Evolutionary conservation across 2,329 filamentous ascomycete genomes (phyloP).

Genomic region (Aphanoascus verrucosus): DNA sequence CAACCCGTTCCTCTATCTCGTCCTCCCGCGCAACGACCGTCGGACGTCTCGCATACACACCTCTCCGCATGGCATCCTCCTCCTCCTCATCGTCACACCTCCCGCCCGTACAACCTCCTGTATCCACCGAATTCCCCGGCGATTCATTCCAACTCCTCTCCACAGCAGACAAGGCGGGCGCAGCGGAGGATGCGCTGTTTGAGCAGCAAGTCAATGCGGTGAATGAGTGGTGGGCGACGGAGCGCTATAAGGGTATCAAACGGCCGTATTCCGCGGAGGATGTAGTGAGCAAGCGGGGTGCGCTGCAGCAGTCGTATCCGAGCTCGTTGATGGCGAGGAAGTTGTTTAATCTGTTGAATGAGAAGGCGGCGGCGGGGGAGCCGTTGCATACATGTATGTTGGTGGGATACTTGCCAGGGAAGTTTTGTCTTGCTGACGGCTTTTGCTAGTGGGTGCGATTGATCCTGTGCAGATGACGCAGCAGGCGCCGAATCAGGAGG

Average conservation of each 20-base stretch:
- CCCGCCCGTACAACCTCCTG: conserved; percentile 47
- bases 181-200: conserved; percentile 74
- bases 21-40: conserved; percentile 21
- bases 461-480: conserved; percentile 99
- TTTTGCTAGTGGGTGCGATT: conserved; percentile 81
- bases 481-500: conserved; percentile 89
- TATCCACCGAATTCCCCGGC: conserved; percentile 52
- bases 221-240: conserved; percentile 78
- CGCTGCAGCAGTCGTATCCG: conserved; percentile 75
- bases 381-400: conserved; percentile 82
- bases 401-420: not conserved
- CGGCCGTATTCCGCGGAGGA: conserved; percentile 82
- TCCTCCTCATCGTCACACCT: conserved; percentile 29
- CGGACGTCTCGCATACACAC: conserved; percentile 30
- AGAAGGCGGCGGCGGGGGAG: conserved; percentile 65
- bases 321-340: conserved; percentile 93
- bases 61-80: conserved; percentile 41
- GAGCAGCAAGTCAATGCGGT: conserved; percentile 75
- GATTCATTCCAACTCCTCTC: conserved; percentile 80
- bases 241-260: conserved; percentile 79
- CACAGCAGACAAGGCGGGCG: conserved; percentile 63
- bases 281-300: conserved; percentile 85
- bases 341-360: conserved; percentile 77
- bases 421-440: not conserved
- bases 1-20: conserved; percentile 16